Base-by-base conservation (phyloP, 1,284 basidiomycete genomes). In the Ceratobasidium sp. region DNA sequence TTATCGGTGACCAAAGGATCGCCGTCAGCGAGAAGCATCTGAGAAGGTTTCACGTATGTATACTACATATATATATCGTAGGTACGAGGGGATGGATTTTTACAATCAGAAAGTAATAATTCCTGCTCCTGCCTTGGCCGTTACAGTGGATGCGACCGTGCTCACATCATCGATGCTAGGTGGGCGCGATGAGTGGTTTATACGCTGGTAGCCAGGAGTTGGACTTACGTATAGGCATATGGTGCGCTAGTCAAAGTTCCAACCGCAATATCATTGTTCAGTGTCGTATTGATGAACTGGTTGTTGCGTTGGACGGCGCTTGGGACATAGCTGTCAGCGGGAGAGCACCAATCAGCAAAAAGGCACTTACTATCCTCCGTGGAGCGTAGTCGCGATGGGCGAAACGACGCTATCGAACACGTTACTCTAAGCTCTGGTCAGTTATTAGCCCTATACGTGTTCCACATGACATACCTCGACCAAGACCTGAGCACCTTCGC, bases 401-500 rank as follows among this genome's bases (percentile, higher is more conserved):
- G 17, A 45, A 4, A 49, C 3, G 29, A 69, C 68, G 32, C 47
- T 50, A 15, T 69, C 45, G 20, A 56, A 56, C 7, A 35, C 29
- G 43, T 67, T 67, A 38, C 35, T 45, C 55, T 70, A 38, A 25
- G 1, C 35, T n/a, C 10, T 60, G 29, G 29, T 35, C 15, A 17
- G 38, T 25, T 29, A 17, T 34, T 20, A 60, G 57, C n/a, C 25
- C n/a, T n/a, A n/a, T n/a, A n/a, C n/a, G n/a, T n/a, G n/a, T 17
- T 27, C n/a, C 3, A n/a, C 17, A 8, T n/a, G 4, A 25, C 57
- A 22, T 60, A 60, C 57, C 57, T 72, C 70, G 20, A 72, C 57
- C 2, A 72, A 55, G 10, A 40, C 43, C 56, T 72, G 72, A 27
- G 72, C 72, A 13, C 72, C 72, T 20, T 65, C 54, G 3, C 72